phyloP scores from a whole-genome alignment of 768 basidiomycete genomes.

The Leccinum fibrillosum region DNA sequence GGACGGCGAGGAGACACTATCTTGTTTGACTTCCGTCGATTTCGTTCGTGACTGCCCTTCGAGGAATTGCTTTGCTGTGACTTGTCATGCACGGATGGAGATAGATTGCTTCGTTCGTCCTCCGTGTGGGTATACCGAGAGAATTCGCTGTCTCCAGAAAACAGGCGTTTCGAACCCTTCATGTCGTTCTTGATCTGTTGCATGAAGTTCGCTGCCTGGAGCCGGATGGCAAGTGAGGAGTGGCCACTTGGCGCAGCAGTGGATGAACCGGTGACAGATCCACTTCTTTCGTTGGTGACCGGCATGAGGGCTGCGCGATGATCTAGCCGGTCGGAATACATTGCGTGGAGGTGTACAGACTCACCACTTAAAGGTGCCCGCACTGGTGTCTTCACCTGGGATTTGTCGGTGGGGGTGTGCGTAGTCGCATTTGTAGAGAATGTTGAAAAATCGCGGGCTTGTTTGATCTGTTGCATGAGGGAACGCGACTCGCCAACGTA shows the following conservation, averaged over 20 bases:
- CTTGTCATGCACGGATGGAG: conserved; percentile 13
- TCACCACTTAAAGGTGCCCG: conserved; percentile 12
- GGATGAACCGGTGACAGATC: conserved; percentile 25
- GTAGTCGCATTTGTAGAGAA: conserved; percentile 58
- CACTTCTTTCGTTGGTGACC: conserved; percentile 14
- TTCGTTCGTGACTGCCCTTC: conserved; percentile 29
- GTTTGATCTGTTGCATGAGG: conserved; percentile 78
- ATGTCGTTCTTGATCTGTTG: conserved; percentile 81
- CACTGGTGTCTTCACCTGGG: conserved; percentile 1
- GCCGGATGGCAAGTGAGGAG: conserved; percentile 67
- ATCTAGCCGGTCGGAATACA: conserved; percentile 10
- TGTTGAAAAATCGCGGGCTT: conserved; percentile 74
- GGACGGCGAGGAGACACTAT: conserved; percentile 31
- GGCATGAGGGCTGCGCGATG: conserved; percentile 11
- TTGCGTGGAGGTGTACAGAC: conserved; percentile 1
- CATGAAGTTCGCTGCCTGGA: conserved; percentile 79
- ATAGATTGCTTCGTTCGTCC: conserved; percentile 12
- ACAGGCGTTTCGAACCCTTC: conserved; percentile 63
- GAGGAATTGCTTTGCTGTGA: conserved; percentile 28
- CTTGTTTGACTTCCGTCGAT: conserved; percentile 20
- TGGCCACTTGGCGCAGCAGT: conserved; percentile 38
- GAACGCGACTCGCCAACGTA: conserved; percentile 76
- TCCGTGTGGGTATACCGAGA: conserved; percentile 37
- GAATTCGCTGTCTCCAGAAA: conserved; percentile 62
- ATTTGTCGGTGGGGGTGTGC: conserved; percentile 24